Evolutionary conservation across 1,284 basidiomycete species (phyloP).

Genomic region (Boletus sp.): DNA sequence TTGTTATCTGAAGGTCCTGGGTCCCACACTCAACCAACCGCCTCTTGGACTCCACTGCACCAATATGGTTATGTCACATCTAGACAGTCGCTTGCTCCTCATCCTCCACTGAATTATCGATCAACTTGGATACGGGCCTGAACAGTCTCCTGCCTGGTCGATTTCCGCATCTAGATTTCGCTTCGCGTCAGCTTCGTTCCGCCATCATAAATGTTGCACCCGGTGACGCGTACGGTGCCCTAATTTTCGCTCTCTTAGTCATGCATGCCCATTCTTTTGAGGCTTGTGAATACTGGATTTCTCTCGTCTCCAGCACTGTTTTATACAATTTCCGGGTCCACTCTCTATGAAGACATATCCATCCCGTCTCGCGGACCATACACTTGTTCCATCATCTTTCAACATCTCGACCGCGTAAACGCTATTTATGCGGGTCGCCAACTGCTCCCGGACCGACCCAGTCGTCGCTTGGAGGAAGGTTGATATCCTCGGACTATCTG

Average conservation of each 20-base stretch:
- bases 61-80: slow-evolving; percentile 43
- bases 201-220: slow-evolving; percentile 33
- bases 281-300: slow-evolving; percentile 39
- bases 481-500: slow-evolving; percentile 37
- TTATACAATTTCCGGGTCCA: slow-evolving; percentile 35
- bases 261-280: slow-evolving; percentile 34
- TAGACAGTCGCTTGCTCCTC: slow-evolving; percentile 39
- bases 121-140: slow-evolving; percentile 53
- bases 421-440: slow-evolving; percentile 34
- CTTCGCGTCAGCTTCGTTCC: slow-evolving; percentile 15
- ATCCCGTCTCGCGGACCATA: slow-evolving; percentile 51
- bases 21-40: slow-evolving; percentile 36
- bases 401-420: slow-evolving; percentile 35
- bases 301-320: slow-evolving; percentile 28
- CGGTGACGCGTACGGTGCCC: slow-evolving; percentile 22
- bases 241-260: slow-evolving; percentile 39
- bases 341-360: slow-evolving; percentile 57
- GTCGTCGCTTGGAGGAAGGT: slow-evolving; percentile 24
- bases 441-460: slow-evolving; percentile 19
- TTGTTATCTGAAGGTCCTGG: slow-evolving; percentile 43
- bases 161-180: slow-evolving; percentile 28
- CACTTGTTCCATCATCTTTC: slow-evolving; percentile 33
- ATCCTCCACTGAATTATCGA: slow-evolving; percentile 41
- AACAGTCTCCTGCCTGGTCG: slow-evolving; percentile 26
- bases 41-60: slow-evolving; percentile 42